phyloP scores from a whole-genome alignment of 192 early-diverging fungal species.

The Podila clonocystis region DNA sequence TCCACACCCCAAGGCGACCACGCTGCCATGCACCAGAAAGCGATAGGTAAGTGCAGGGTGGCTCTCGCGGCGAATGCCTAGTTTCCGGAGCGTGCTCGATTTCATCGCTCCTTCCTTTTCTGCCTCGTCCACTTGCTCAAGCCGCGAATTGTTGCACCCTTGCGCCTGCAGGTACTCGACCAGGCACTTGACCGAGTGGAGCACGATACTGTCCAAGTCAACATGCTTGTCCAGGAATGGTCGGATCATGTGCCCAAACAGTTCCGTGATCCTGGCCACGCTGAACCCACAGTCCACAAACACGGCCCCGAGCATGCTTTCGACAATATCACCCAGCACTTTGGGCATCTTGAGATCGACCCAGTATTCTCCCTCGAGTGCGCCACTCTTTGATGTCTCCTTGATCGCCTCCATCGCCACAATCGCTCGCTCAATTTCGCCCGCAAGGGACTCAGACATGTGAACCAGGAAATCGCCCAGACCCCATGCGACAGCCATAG shows the following conservation, averaged over 20 bases:
- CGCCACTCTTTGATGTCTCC: conserved; percentile 15
- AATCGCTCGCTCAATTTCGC: conserved; percentile 67
- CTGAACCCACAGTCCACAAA: conserved; percentile 86
- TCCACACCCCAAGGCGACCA: conserved; percentile 13
- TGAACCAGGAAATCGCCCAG: conserved; percentile 77
- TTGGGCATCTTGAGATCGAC: conserved; percentile 85
- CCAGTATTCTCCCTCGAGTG: conserved; percentile 78
- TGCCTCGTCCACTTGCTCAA: not conserved
- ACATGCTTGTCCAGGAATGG: conserved; percentile 61
- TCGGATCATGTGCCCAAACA: conserved; percentile 50
- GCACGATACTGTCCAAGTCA: conserved; percentile 51
- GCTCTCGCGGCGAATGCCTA: conserved; percentile 4
- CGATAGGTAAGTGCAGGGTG: not conserved
- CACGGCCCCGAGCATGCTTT: conserved; percentile 87
- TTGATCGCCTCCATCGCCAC: conserved; percentile 54
- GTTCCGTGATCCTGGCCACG: conserved; percentile 53
- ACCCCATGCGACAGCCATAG: conserved; percentile 69
- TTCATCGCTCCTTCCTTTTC: not conserved
- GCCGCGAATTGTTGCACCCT: conserved; percentile 50
- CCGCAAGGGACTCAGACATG: conserved; percentile 60
- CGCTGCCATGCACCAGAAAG: conserved; percentile 22
- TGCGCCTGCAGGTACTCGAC: conserved; percentile 51
- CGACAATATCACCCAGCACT: conserved; percentile 87
- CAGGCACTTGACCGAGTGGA: conserved; percentile 57
- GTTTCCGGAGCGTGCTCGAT: not conserved